Percentiles rank a stretch among this genome's conserved stretches.
These are phyloP conservation scores for Pilatotrama ljubarskyi DNA, from an alignment of 768 basidiomycete species.

Conservation along the genomic window DNA sequence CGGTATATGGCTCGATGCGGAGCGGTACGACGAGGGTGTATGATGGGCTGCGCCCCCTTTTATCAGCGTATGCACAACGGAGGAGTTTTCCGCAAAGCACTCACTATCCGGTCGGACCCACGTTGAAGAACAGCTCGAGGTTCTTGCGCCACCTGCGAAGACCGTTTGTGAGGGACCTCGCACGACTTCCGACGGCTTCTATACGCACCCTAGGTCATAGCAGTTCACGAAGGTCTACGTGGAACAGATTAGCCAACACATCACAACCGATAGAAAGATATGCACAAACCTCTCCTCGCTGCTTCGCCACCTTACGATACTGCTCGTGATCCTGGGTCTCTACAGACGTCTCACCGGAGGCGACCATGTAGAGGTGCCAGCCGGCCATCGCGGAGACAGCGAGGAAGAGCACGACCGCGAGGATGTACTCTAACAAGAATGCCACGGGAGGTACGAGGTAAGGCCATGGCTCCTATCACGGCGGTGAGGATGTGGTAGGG, in stretches of 20 bases:
- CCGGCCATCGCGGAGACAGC: constrained; percentile 70
- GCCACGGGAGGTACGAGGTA: constrained; percentile 60
- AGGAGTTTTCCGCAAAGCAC: constrained; percentile 35
- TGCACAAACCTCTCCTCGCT: constrained; percentile 62
- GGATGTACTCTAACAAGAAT: constrained; percentile 76
- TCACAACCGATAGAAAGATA: neutral
- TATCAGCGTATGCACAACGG: neutral
- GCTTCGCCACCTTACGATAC: constrained; percentile 68
- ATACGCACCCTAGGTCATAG: constrained; percentile 77
- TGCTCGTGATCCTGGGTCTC: constrained; percentile 86
- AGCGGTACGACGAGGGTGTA: constrained; percentile 84
- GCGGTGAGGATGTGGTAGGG: neutral
- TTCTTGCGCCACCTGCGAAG: constrained; percentile 57
- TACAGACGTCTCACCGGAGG: constrained; percentile 81
- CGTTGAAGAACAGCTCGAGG: constrained; percentile 83
- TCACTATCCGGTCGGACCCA: constrained; percentile 79
- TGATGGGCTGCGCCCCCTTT: constrained; percentile 50
- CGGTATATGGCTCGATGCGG: constrained; percentile 76
- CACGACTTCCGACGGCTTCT: neutral
- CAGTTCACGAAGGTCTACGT: constrained; percentile 80
- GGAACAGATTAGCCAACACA: neutral
- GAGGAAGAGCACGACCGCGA: constrained; percentile 72
- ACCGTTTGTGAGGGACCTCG: neutral
- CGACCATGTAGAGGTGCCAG: constrained; percentile 74
- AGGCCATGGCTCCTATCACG: constrained; percentile 25